These are phyloP conservation scores for Aspergillus fumigatus DNA, from an alignment of 2,329 filamentous ascomycete species.

Conservation along the genomic window DNA sequence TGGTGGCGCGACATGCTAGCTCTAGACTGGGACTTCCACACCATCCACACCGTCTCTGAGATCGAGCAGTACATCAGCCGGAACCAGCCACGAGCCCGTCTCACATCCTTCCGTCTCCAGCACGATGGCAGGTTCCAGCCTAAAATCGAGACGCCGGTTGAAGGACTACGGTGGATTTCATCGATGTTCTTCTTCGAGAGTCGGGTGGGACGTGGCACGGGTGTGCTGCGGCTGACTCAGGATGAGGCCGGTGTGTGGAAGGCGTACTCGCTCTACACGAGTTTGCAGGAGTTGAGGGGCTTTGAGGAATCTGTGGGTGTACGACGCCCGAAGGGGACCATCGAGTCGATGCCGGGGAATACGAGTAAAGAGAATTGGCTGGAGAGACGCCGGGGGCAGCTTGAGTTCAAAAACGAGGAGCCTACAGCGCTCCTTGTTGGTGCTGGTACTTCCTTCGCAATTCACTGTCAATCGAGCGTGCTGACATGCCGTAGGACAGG, in stretches of 20 bases:
- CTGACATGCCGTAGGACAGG: constrained; percentile 30
- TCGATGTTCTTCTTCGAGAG: constrained; percentile 41
- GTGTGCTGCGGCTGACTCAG: constrained; percentile 34
- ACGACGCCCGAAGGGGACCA: constrained; percentile 31
- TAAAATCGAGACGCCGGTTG: constrained; percentile 22
- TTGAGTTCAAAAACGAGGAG: constrained; percentile 33
- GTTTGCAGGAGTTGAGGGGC: constrained; percentile 33
- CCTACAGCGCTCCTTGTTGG: constrained; percentile 41
- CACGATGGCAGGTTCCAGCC: constrained; percentile 31
- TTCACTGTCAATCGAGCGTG: not conserved
- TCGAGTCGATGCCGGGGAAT: constrained; percentile 30
- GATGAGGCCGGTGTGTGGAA: constrained; percentile 29
- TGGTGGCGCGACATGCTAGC: constrained; percentile 41
- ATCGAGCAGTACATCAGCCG: constrained; percentile 29
- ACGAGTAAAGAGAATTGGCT: constrained; percentile 33
- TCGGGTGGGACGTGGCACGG: constrained; percentile 31
- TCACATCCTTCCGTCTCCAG: constrained; percentile 30
- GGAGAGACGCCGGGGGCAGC: constrained; percentile 29
- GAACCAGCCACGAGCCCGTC: constrained; percentile 21
- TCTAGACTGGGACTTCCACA: constrained; percentile 38
- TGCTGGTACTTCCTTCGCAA: constrained; percentile 22
- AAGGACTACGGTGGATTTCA: constrained; percentile 31
- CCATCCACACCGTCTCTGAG: constrained; percentile 25
- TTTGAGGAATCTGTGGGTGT: constrained; percentile 31
- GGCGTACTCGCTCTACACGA: constrained; percentile 37